Conservation (phyloP, 23 red algal species). For the Gracilariopsis chorda region DNA sequence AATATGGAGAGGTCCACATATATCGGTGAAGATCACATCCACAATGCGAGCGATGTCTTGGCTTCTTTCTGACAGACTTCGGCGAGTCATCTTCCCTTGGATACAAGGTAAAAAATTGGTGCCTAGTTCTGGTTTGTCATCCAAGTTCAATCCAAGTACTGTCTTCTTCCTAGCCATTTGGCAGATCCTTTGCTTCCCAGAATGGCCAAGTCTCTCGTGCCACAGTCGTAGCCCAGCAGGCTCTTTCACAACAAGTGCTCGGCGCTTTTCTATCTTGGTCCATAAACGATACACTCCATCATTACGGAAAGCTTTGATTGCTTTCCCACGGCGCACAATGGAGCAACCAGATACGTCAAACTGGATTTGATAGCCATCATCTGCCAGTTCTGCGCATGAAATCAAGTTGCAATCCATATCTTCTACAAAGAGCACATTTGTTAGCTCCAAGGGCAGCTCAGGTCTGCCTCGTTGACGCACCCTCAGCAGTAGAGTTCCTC, state of each 20-base stretch:
- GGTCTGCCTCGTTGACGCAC: too few species aligned
- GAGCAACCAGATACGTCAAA: background rate
- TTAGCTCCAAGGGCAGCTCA: background rate
- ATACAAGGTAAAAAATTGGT: background rate
- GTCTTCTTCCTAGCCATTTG: background rate
- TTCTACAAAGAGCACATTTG: background rate
- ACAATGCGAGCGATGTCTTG: background rate
- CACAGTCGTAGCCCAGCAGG: background rate
- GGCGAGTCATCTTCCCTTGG: background rate
- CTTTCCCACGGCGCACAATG: too few species aligned
- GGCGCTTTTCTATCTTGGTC: background rate
- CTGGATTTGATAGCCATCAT: background rate
- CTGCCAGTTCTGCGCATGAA: background rate
- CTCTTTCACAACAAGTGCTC: background rate
- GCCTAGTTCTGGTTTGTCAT: background rate
- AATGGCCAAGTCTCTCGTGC: constrained; percentile 1
- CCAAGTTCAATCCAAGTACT: background rate
- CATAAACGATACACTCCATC: too few species aligned
- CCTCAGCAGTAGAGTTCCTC: too few species aligned
- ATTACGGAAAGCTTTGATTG: too few species aligned
- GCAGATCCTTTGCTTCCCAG: background rate
- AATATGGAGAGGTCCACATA: constrained; percentile 5
- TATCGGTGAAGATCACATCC: constrained; percentile 3
- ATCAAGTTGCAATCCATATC: background rate
- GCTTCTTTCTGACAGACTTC: background rate